Base-by-base conservation (phyloP, 352 stramenopile species). In the Albugo candida region DNA sequence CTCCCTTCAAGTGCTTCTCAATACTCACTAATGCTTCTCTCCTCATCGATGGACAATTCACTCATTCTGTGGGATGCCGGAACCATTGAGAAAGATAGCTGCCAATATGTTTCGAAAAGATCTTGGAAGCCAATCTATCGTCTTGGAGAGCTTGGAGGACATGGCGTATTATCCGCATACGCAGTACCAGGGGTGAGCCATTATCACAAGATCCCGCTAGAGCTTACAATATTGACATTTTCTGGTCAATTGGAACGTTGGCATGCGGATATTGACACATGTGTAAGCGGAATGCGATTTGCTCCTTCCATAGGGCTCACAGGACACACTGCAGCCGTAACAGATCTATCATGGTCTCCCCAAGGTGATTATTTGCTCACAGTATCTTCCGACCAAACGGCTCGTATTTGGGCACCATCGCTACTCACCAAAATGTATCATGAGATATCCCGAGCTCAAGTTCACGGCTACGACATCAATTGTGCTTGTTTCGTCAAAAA, bases 381-480 rank as follows among this genome's bases (percentile, higher is more conserved):
- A 12, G 61, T 81, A n/a, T 88, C 75, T 17, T 56, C 77, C 1
- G 75, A 85, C 46, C 72, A 88, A 47, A 85, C 75, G 0, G 64
- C 72, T 43, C 75, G 75, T 11, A 56, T 82, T 20, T 31, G 81
- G 6, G 64, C 68, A 34, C 36, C 54, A 21, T 43, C 34, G 3
- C 49, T 50, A 34, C 12, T 13, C 16, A 2, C 14, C 1, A 13
- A 46, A 13, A 58, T 42, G 42, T 83, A 64, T 63, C 58, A 64
- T 52, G 75, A 88, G 54, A 73, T 88, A 20, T 84, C 75, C 14
- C 61, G 75, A 20, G 72, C 69, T 1, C 75, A 85, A 62, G 75
- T 88, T 8, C 75, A 88, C 36, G 75, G 75, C 19, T 85, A 88
- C 38, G 72, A 88, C 41, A 61, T 88, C 50, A 82, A 85, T 51